Evolutionary conservation across 805 yeast genomes (phyloP).

Genomic region (Saccharomycopsis oosterbeekiorum): DNA sequence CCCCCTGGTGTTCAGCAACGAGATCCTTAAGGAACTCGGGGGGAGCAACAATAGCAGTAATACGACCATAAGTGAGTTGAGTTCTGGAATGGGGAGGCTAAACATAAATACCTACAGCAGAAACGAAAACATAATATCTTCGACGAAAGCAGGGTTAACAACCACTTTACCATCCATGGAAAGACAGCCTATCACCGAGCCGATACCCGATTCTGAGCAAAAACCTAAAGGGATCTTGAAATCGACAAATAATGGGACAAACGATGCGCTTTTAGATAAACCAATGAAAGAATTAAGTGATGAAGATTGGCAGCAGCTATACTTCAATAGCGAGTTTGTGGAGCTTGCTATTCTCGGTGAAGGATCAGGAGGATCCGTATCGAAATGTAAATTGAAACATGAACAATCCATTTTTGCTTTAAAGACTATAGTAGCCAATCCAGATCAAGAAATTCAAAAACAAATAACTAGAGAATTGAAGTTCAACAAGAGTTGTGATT

Average conservation of each 20-base stretch:
- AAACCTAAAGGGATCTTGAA: constrained; percentile 3
- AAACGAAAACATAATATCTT: background rate
- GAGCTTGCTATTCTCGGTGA: constrained; percentile 76
- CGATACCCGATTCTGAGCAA: constrained; percentile 5
- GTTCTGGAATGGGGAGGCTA: background rate
- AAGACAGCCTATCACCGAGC: background rate
- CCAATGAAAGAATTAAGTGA: constrained; percentile 54
- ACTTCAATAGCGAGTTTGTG: constrained; percentile 45
- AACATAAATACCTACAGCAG: background rate
- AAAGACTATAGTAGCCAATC: constrained; percentile 41
- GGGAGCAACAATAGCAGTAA: constrained; percentile 3
- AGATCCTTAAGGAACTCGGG: constrained; percentile 16
- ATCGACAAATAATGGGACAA: background rate
- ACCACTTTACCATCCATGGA: background rate
- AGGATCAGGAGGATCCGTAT: constrained; percentile 89
- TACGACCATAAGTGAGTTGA: constrained; percentile 3
- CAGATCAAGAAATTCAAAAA: constrained; percentile 74
- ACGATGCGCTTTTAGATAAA: constrained; percentile 19
- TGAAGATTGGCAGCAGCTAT: constrained; percentile 58
- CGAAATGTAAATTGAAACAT: constrained; percentile 56
- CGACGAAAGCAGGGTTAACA: background rate
- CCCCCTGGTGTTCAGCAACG: constrained; percentile 18
- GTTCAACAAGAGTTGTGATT: constrained; percentile 72
- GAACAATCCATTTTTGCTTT: constrained; percentile 72
- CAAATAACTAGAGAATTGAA: constrained; percentile 88